phyloP scores from a whole-genome alignment of 78 protist genomes.

The Mastigamoeba balamuthi region DNA sequence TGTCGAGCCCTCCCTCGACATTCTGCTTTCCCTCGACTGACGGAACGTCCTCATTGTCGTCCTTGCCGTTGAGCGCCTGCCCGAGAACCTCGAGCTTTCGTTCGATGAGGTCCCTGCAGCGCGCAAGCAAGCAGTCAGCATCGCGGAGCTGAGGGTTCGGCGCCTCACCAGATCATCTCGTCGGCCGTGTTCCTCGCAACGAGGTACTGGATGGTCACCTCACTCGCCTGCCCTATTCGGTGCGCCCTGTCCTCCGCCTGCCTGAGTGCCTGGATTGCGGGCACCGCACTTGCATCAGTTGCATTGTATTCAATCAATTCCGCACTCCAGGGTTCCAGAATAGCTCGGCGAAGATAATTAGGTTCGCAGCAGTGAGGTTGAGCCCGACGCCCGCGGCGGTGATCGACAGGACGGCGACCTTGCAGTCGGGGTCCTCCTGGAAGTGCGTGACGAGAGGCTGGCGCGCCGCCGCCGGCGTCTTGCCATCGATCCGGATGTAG shows the following conservation, averaged over 20 bases:
- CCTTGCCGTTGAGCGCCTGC: background rate
- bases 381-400: slow-evolving; percentile 79
- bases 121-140: background rate
- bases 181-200: slow-evolving; percentile 29
- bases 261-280: background rate
- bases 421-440: slow-evolving; percentile 15
- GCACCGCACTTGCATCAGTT: background rate
- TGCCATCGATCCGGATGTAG: slow-evolving; percentile 32
- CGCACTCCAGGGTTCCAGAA: slow-evolving; percentile 76
- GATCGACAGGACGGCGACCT: slow-evolving; percentile 65
- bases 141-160: too few relatives aligned
- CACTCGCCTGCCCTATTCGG: slow-evolving; percentile 30
- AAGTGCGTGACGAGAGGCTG: slow-evolving; percentile 9
- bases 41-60: background rate
- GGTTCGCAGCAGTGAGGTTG: slow-evolving; percentile 55
- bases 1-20: background rate
- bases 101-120: background rate
- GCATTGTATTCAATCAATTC: background rate
- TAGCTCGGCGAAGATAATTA: slow-evolving; percentile 79
- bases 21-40: background rate
- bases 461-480: slow-evolving; percentile 14
- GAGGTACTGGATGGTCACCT: slow-evolving; percentile 31
- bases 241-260: slow-evolving; percentile 64
- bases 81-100: background rate
- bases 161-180: slow-evolving; percentile 46